A percentile compares a stretch with the other conserved stretches of the same genome.
Conservation (phyloP, 2,329 filamentous ascomycete genomes). For the Beauveria asiatica region DNA sequence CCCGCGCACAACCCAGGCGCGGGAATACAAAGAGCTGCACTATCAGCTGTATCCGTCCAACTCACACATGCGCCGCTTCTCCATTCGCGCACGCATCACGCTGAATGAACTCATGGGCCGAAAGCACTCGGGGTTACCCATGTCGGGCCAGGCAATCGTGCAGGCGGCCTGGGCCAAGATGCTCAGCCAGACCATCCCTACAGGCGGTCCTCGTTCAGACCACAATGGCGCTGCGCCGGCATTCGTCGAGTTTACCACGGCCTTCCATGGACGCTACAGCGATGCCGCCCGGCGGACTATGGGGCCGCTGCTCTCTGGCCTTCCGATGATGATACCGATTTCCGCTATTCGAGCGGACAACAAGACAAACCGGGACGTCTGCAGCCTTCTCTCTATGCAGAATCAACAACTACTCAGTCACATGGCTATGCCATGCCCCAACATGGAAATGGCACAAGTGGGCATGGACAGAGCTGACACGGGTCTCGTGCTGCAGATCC, state of each 20-base stretch:
- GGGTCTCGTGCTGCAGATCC: constrained; percentile 1
- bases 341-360: not conserved
- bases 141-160: constrained; percentile 6
- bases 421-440: constrained; percentile 10
- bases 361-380: constrained; percentile 4
- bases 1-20: not conserved
- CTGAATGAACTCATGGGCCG: constrained; percentile 1
- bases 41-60: not conserved
- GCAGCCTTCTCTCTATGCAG: constrained; percentile 1
- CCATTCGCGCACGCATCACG: not conserved
- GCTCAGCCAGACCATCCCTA: not conserved
- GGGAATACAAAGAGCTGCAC: not conserved
- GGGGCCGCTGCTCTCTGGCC: constrained; percentile 5
- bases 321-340: constrained; percentile 4
- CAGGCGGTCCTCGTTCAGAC: not conserved
- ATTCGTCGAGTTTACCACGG: constrained; percentile 10
- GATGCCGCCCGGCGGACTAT: constrained; percentile 7
- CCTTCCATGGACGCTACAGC: not conserved
- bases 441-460: not conserved
- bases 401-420: not conserved
- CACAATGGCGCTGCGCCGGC: not conserved
- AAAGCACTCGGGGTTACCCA: not conserved
- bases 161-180: constrained; percentile 12
- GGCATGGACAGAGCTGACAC: constrained; percentile 5
- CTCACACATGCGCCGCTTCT: constrained; percentile 10